phyloP scores from a whole-genome alignment of 768 basidiomycete species.

The Mycena sanguinolenta region DNA sequence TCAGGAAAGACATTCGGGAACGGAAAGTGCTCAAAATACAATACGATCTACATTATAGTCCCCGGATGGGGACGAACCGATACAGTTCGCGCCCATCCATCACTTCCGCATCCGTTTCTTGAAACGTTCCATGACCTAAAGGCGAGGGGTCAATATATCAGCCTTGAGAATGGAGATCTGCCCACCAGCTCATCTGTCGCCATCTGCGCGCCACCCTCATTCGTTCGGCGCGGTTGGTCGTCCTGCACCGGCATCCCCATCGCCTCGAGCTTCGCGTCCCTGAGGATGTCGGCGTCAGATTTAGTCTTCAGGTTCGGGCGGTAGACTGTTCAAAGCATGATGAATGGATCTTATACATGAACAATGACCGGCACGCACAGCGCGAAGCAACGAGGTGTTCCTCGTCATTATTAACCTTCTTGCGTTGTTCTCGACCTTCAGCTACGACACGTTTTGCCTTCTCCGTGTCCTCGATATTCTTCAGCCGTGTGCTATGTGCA shows the following conservation, averaged over 20 bases:
- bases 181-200: slow-evolving; percentile 93
- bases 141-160: neutral
- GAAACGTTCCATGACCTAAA: slow-evolving; percentile 94
- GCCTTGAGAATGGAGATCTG: slow-evolving; percentile 16
- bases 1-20: no score
- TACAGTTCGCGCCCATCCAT: neutral
- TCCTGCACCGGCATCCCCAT: slow-evolving; percentile 79
- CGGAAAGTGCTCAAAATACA: no score
- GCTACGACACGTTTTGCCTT: slow-evolving; percentile 92
- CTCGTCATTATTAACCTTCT: slow-evolving; percentile 72
- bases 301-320: slow-evolving; percentile 86
- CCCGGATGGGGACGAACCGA: no score
- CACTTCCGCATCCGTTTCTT: slow-evolving; percentile 94
- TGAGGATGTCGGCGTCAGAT: slow-evolving; percentile 89
- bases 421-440: slow-evolving; percentile 72
- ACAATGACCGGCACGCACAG: slow-evolving; percentile 68
- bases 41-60: no score
- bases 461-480: slow-evolving; percentile 98
- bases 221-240: slow-evolving; percentile 59
- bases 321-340: slow-evolving; percentile 69
- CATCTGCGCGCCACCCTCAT: slow-evolving; percentile 76
- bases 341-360: neutral
- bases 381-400: slow-evolving; percentile 89
- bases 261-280: slow-evolving; percentile 89
- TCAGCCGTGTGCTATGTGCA: slow-evolving; percentile 80